Conservation (phyloP, 2,329 filamentous ascomycete genomes). For the Nannizziopsis barbatae region DNA sequence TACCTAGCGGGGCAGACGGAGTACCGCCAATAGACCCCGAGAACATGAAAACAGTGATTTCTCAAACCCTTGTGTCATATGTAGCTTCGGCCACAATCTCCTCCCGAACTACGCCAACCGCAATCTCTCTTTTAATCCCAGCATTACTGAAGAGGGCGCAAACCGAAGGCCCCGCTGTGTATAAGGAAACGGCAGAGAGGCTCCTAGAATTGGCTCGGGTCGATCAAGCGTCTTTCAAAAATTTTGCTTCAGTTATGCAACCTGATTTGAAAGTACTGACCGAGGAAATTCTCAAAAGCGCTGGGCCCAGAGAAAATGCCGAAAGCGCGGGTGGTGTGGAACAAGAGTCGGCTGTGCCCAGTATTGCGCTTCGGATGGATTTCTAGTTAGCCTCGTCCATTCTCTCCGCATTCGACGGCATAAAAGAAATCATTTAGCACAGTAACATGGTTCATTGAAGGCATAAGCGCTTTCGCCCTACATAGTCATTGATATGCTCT, state of each 20-base stretch:
- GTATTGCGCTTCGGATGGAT: constrained; percentile 88
- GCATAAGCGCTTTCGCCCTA: no score
- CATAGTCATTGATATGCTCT: no score
- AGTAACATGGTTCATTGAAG: no score
- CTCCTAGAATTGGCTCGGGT: constrained; percentile 70
- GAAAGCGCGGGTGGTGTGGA: constrained; percentile 20
- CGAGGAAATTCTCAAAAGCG: constrained; percentile 62
- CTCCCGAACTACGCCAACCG: constrained; percentile 30
- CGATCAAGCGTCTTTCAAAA: constrained; percentile 62
- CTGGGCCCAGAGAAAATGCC: constrained; percentile 41
- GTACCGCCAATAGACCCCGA: constrained; percentile 59
- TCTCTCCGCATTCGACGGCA: no score
- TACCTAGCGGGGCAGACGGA: constrained; percentile 44
- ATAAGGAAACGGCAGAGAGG: constrained; percentile 62
- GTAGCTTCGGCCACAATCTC: constrained; percentile 39
- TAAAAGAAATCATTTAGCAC: no score
- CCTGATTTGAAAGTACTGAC: constrained; percentile 62
- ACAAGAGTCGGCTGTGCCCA: constrained; percentile 49
- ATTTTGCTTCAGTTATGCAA: constrained; percentile 59
- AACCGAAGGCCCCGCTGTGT: constrained; percentile 47
- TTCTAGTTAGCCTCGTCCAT: constrained; percentile 44
- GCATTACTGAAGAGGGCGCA: constrained; percentile 62
- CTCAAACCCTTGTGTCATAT: constrained; percentile 65
- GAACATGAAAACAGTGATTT: constrained; percentile 57
- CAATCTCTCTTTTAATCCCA: constrained; percentile 66